These are phyloP conservation scores for Bipolaris sorokiniana DNA, from an alignment of 2,329 filamentous ascomycete genomes.

Conservation along the genomic window DNA sequence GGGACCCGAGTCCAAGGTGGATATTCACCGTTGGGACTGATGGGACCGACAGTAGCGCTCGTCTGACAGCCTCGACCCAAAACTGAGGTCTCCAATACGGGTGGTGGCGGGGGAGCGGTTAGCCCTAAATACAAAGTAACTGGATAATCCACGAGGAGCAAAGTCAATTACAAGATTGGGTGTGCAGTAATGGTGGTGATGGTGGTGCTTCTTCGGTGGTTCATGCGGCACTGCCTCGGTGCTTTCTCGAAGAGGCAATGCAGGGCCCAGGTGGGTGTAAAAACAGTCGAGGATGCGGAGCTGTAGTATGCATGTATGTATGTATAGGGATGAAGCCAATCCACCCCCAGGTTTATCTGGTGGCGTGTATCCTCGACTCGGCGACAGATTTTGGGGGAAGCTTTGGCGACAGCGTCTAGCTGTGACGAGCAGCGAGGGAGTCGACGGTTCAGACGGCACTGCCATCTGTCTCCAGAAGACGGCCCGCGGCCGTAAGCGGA, in stretches of 20 bases:
- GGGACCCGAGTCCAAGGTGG: neutral
- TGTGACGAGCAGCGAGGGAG: neutral
- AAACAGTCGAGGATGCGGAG: neutral
- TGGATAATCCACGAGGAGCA: neutral
- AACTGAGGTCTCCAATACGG: constrained; percentile 1
- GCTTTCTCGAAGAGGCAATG: neutral
- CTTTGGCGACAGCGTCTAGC: constrained; percentile 2
- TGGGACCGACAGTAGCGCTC: constrained; percentile 5
- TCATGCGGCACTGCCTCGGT: constrained; percentile 10
- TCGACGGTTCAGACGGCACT: constrained; percentile 8
- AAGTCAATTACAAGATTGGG: neutral
- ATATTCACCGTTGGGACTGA: constrained; percentile 6
- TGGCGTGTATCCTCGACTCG: constrained; percentile 2
- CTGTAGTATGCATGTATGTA: too few relatives aligned
- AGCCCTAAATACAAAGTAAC: neutral
- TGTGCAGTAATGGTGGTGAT: neutral
- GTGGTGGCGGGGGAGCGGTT: neutral
- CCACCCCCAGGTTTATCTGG: neutral
- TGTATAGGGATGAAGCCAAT: neutral
- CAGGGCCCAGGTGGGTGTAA: constrained; percentile 3
- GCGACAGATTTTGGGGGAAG: neutral
- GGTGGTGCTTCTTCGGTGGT: neutral
- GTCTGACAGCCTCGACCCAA: constrained; percentile 7
- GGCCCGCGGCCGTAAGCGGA: constrained; percentile 6
- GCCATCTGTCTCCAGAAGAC: neutral